A percentile compares a stretch with the other conserved stretches of the same genome.
Evolutionary conservation across 1,284 basidiomycete species (phyloP).

Genomic region (Mixia osmundae): DNA sequence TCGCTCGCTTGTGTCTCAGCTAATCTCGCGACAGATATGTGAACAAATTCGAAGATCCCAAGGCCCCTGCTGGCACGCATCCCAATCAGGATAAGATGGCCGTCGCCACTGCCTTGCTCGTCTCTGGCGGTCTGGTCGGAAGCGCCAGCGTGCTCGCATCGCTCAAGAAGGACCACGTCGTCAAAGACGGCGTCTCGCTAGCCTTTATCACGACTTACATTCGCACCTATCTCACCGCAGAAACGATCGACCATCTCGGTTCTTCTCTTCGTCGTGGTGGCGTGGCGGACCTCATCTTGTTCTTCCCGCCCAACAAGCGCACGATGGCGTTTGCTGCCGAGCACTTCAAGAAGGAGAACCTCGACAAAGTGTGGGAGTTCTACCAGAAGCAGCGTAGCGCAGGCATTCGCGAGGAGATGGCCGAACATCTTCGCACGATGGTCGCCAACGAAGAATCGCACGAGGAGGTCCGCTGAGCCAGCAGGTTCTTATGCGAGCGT

Average conservation of each 20-base stretch:
- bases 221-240: conserved; percentile 40
- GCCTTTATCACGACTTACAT: conserved; percentile 55
- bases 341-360: conserved; percentile 28
- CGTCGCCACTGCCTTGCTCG: conserved; percentile 50
- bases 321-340: conserved; percentile 31
- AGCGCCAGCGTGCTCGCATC: conserved; percentile 49
- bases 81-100: conserved; percentile 50
- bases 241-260: conserved; percentile 32
- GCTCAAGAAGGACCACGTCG: conserved; percentile 75
- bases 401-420: conserved; percentile 26
- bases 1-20: too few relatives aligned
- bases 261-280: conserved; percentile 51
- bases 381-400: conserved; percentile 13
- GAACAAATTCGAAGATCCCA: conserved; percentile 12
- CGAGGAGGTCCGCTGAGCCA: conserved; percentile 32
- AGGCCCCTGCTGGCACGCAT: conserved; percentile 2
- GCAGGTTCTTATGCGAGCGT: too few relatives aligned
- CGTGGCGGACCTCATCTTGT: conserved; percentile 58
- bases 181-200: conserved; percentile 64
- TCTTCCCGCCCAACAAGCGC: conserved; percentile 66
- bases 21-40: too few relatives aligned
- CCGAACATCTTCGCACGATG: conserved; percentile 36
- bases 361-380: conserved; percentile 9
- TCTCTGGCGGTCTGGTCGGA: conserved; percentile 49
- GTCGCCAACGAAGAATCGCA: conserved; percentile 27